phyloP scores from a whole-genome alignment of 164 flowering plant genomes.

The Magnolia officinalis region DNA sequence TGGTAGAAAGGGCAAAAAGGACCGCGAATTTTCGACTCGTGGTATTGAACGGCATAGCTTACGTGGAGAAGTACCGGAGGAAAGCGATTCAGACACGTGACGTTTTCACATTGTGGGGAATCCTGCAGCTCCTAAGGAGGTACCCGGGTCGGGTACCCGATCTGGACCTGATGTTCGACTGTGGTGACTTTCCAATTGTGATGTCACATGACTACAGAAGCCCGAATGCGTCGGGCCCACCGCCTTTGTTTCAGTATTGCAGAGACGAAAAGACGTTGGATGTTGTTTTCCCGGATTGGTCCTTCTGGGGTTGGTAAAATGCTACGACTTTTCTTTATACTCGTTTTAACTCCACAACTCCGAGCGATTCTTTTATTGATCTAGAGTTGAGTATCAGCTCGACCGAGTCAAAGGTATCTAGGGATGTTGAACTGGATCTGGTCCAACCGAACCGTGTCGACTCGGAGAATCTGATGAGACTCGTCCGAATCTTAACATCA shows the following conservation, averaged over 20 bases:
- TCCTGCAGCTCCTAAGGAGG: slow-evolving; percentile 38
- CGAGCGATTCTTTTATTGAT: no score
- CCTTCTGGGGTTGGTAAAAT: slow-evolving; percentile 77
- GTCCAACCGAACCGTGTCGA: background rate
- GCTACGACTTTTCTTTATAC: background rate
- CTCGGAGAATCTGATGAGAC: no score
- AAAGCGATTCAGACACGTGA: slow-evolving; percentile 34
- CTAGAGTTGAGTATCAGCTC: no score
- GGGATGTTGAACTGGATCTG: background rate
- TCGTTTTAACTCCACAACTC: no score
- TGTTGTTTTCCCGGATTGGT: slow-evolving; percentile 51
- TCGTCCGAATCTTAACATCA: no score
- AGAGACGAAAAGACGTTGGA: slow-evolving; percentile 14
- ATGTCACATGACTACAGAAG: no score
- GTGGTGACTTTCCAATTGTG: slow-evolving; percentile 8
- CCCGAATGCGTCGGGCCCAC: slow-evolving; percentile 13
- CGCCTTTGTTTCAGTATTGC: slow-evolving; percentile 38
- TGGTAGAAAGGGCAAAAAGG: slow-evolving; percentile 43
- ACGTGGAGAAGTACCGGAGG: slow-evolving; percentile 20
- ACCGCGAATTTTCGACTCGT: slow-evolving; percentile 57
- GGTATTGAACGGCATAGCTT: slow-evolving; percentile 39
- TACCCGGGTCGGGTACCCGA: slow-evolving; percentile 46
- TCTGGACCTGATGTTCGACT: slow-evolving; percentile 42
- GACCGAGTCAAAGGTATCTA: no score
- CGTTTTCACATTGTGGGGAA: slow-evolving; percentile 38